Evolutionary conservation across 2,329 filamentous ascomycete genomes (phyloP).

Genomic region (Diplodia scrobiculata): DNA sequence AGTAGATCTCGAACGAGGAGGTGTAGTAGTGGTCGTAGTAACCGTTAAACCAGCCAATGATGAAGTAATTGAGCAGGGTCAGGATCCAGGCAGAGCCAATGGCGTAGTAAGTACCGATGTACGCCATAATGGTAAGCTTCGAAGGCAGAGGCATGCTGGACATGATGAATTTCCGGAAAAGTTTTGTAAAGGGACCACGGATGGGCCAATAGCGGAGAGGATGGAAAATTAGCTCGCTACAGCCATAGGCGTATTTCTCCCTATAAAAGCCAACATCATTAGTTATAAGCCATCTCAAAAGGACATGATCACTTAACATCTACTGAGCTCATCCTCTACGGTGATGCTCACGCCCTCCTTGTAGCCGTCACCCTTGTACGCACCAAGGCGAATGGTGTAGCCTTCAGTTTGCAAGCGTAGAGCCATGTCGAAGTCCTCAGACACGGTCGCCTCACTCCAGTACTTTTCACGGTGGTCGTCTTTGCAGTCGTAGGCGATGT

Average conservation of each 20-base stretch:
- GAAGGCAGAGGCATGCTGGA: conserved; percentile 74
- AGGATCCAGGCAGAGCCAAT: conserved; percentile 75
- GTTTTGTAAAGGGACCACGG: conserved; percentile 74
- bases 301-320: no score
- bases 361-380: conserved; percentile 75
- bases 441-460: conserved; percentile 79
- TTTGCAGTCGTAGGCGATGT: conserved; percentile 69
- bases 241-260: conserved; percentile 86
- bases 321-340: conserved; percentile 79
- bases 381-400: conserved; percentile 71
- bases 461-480: conserved; percentile 72
- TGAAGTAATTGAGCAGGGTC: conserved; percentile 73
- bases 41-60: conserved; percentile 74
- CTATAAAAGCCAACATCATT: no score
- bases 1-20: conserved; percentile 76
- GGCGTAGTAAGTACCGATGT: conserved; percentile 79
- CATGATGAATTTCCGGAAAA: conserved; percentile 73
- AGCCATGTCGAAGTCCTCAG: conserved; percentile 81
- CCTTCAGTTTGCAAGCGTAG: conserved; percentile 71
- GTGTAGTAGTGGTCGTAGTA: conserved; percentile 76
- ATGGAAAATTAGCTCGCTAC: conserved; percentile 79
- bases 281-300: no score
- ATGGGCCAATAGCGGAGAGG: conserved; percentile 72
- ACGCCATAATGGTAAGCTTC: conserved; percentile 74
- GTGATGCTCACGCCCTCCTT: conserved; percentile 82